Evolutionary conservation across 1,284 basidiomycete genomes (phyloP).

Genomic region (Cutaneotrichosporon curvatum): DNA sequence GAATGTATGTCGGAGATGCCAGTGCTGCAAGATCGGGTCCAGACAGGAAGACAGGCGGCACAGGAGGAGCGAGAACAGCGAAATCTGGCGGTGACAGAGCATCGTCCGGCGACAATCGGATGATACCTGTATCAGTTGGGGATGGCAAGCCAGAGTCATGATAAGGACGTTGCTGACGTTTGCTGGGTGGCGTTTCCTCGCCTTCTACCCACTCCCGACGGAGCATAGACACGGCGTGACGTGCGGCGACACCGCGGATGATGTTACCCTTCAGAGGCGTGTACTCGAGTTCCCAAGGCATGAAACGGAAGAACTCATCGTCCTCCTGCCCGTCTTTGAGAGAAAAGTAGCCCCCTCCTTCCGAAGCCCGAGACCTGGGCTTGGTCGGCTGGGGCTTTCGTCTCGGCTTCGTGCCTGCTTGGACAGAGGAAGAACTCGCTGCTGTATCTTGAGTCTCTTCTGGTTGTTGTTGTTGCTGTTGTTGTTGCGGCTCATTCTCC

Average conservation of each 20-base stretch:
- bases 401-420: constrained; percentile 11
- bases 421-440: too few relatives aligned
- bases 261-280: constrained; percentile 41
- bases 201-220: constrained; percentile 39
- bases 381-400: constrained; percentile 8
- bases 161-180: not conserved
- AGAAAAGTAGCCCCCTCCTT: not conserved
- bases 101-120: constrained; percentile 31
- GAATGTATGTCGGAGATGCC: constrained; percentile 21
- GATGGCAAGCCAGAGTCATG: constrained; percentile 39
- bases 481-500: too few relatives aligned
- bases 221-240: constrained; percentile 28
- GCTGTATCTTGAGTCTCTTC: too few relatives aligned
- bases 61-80: constrained; percentile 44
- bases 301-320: constrained; percentile 34
- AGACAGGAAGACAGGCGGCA: constrained; percentile 40
- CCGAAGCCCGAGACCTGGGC: constrained; percentile 5
- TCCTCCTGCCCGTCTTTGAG: constrained; percentile 17
- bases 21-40: constrained; percentile 28
- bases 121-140: constrained; percentile 36
- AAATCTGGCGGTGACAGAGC: constrained; percentile 45
- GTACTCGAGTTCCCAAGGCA: constrained; percentile 43
- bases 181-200: constrained; percentile 20
- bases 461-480: too few relatives aligned
- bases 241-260: constrained; percentile 26